Base-by-base conservation (phyloP, 192 early-diverging fungal species). In the Entomortierella lignicola region DNA sequence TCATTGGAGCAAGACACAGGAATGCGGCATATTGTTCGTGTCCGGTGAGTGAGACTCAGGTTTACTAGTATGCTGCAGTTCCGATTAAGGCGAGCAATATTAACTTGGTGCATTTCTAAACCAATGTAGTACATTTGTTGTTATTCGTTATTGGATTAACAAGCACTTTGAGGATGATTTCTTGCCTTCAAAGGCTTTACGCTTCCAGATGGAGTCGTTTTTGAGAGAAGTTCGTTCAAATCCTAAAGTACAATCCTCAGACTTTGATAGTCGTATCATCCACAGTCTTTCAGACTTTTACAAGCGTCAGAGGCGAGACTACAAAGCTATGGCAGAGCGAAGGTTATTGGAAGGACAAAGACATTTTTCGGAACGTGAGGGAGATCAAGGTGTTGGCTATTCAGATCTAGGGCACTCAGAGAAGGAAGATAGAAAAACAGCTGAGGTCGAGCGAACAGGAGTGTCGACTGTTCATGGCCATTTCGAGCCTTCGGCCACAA, bases 161-260 rank as follows among this genome's bases (percentile, higher is more conserved):
- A 82, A 83, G 53, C 85, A 87, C 44, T 89, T 83, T 61, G 55
- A 62, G 18, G 69, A 85, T 27, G 88, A 89, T 39, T 89, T 89
- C 52, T 70, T 74, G 37, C 55, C 60, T 1, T 85, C 84, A 66
- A 72, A 82, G 29, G 69, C 83, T 7, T 62, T 88, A 2, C 79
- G 87, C n/a, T 86, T 85, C 42, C 80, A 82, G 23, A 75, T 86
- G 55, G 83, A 74, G 0, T 82, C 77, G 21, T 86, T 84, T 53
- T 42, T 88, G 23, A 72, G 74, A 25, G 71, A 83, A 31, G 63
- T 89, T 43, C 79, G 79, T 25, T 64, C 54, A 31, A 60, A 85
- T 42, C 77, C 81, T 23, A 29, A 54, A 4, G 73, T 87, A 0
- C 60, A 80, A 18, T 54, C 55, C 4, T 87, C 88, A 2, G 69